Conservation (phyloP, 768 basidiomycete species). For the Zangia roseola region DNA sequence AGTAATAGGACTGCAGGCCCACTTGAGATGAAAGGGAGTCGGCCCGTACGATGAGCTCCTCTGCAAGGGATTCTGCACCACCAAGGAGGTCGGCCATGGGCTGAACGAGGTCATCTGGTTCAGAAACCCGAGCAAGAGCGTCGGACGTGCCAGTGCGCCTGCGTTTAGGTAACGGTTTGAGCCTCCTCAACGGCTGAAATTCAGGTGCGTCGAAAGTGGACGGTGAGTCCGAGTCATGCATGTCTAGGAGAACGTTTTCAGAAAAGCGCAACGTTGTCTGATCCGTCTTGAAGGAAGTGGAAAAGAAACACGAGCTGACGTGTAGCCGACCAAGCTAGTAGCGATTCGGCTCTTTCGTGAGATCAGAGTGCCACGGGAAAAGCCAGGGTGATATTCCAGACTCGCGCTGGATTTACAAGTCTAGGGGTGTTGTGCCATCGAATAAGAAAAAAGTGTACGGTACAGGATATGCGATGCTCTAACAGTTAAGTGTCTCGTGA, state of each 20-base stretch:
- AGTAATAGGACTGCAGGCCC: slow-evolving; percentile 62
- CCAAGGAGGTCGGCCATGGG: slow-evolving; percentile 36
- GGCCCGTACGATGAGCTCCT: slow-evolving; percentile 56
- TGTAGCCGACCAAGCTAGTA: slow-evolving; percentile 15
- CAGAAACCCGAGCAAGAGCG: slow-evolving; percentile 22
- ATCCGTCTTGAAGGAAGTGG: slow-evolving; percentile 16
- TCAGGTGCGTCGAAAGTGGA: slow-evolving; percentile 67
- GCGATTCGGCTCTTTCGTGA: slow-evolving; percentile 14
- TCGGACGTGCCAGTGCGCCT: slow-evolving; percentile 57
- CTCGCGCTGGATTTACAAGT: slow-evolving; percentile 5
- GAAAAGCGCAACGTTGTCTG: slow-evolving; percentile 14
- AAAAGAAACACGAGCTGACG: slow-evolving; percentile 30
- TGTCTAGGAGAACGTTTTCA: slow-evolving; percentile 25
- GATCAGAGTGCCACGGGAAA: slow-evolving; percentile 11
- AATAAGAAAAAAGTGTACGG: slow-evolving; percentile 36
- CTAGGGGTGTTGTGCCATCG: slow-evolving; percentile 12
- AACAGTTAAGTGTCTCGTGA: slow-evolving; percentile 61
- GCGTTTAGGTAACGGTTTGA: slow-evolving; percentile 80
- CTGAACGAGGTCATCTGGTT: slow-evolving; percentile 28
- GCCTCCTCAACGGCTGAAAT: slow-evolving; percentile 57
- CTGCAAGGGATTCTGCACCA: slow-evolving; percentile 48
- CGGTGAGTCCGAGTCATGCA: slow-evolving; percentile 53
- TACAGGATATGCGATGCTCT: slow-evolving; percentile 67
- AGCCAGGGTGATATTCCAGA: too few species aligned
- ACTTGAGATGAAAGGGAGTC: slow-evolving; percentile 58